These are phyloP conservation scores for Globisporangium orthogonon DNA, from an alignment of 352 stramenopile species.

Conservation along the genomic window DNA sequence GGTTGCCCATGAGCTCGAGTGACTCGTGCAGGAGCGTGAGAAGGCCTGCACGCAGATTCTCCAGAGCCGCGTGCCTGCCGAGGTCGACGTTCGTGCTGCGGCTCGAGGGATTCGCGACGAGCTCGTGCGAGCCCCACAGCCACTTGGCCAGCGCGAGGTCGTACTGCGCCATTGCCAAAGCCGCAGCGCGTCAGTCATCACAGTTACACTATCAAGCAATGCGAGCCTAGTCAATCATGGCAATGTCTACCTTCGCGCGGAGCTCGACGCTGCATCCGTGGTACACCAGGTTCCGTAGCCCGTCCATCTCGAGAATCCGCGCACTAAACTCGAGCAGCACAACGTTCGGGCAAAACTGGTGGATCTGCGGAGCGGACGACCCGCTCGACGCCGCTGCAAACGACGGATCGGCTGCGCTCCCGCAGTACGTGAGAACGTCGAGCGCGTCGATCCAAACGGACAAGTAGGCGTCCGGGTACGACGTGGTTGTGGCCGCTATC, in stretches of 20 bases:
- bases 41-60: slow-evolving; percentile 36
- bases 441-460: slow-evolving; percentile 50
- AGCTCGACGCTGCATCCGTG: slow-evolving; percentile 44
- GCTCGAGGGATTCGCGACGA: slow-evolving; percentile 7
- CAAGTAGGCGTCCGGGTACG: slow-evolving; percentile 49
- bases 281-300: slow-evolving; percentile 36
- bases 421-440: slow-evolving; percentile 45
- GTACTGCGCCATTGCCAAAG: slow-evolving; percentile 27
- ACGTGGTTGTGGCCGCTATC: slow-evolving; percentile 13
- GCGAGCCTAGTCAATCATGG: too few species aligned
- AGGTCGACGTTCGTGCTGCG: slow-evolving; percentile 6
- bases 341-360: slow-evolving; percentile 43
- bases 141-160: slow-evolving; percentile 65
- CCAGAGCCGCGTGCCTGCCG: slow-evolving; percentile 24
- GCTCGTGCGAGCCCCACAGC: slow-evolving; percentile 57
- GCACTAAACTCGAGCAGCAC: slow-evolving; percentile 45
- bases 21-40: slow-evolving; percentile 40
- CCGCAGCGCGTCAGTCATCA: slow-evolving; percentile 1
- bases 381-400: slow-evolving; percentile 7
- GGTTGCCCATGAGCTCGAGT: slow-evolving; percentile 33
- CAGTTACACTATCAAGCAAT: too few species aligned
- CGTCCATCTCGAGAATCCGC: slow-evolving; percentile 35
- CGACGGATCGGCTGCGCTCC: slow-evolving; percentile 17
- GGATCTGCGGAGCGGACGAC: slow-evolving; percentile 13
- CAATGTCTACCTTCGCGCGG: slow-evolving; percentile 35